Percentiles rank a stretch among this genome's conserved stretches.
Conservation (phyloP, 2,329 filamentous ascomycete species). For the Colletotrichum cuscutae region DNA sequence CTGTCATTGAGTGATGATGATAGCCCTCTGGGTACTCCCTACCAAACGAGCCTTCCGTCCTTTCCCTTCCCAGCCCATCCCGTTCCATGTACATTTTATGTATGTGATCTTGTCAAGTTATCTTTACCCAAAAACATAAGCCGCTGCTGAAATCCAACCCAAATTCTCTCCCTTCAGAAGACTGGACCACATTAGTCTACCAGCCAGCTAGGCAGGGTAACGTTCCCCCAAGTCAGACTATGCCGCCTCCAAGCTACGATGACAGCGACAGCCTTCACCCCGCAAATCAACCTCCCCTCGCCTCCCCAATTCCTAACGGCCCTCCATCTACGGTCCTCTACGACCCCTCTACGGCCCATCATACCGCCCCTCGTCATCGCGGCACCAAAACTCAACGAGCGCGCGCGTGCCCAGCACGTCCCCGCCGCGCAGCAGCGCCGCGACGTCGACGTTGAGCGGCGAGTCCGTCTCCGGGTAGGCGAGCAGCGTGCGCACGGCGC, state of each 20-base stretch:
- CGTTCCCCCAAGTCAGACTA: neutral
- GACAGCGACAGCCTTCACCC: neutral
- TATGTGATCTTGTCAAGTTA: neutral
- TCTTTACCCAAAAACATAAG: neutral
- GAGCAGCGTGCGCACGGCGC: slow-evolving; percentile 77
- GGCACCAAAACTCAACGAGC: slow-evolving; percentile 78
- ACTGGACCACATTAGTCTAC: neutral
- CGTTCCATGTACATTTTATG: neutral
- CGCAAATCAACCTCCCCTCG: too few species aligned
- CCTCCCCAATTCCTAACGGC: neutral
- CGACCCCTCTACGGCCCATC: slow-evolving; percentile 45
- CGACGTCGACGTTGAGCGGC: slow-evolving; percentile 83
- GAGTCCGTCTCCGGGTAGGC: slow-evolving; percentile 76
- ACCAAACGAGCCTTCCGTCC: neutral
- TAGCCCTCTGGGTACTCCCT: neutral
- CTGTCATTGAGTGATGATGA: neutral
- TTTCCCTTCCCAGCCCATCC: neutral
- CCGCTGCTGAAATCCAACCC: neutral
- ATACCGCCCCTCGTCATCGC: slow-evolving; percentile 58
- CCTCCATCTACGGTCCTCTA: too few species aligned
- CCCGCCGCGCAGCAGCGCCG: slow-evolving; percentile 74
- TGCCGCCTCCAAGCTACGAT: neutral
- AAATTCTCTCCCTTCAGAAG: neutral
- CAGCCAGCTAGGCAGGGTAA: neutral
- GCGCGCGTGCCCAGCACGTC: slow-evolving; percentile 75